Base-by-base conservation (phyloP, 2,329 filamentous ascomycete genomes). In the Pseudogymnoascus pannorum region DNA sequence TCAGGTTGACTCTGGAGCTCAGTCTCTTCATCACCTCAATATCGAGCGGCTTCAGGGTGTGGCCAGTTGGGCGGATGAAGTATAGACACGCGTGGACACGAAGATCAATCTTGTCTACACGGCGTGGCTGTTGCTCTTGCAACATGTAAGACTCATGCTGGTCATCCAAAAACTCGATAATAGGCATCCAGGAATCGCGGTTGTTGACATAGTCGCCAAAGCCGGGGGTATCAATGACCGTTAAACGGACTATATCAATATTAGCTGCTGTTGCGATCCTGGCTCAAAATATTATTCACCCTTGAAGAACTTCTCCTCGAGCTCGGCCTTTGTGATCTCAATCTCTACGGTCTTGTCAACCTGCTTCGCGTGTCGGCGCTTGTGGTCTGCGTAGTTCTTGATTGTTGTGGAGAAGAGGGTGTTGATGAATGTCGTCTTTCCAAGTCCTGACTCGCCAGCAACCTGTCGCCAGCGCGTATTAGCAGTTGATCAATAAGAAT, bases 271-370 rank as follows among this genome's bases (percentile, higher is more conserved):
- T 44, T 62, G 31, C 51, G 48, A 54, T 8, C 24, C 26, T 20
- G n/a, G 26, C 26, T 33, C 16, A 16, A 18, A 58, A 58, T 48
- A 59, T 16, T 26, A 18, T 73, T 62, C 81, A 97, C 93, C 93
- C 85, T 99, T 99, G 88, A 99, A 99, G 84, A 99, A 99, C 83
- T 99, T 99, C 88, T 99, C 94, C 81, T 99, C 94, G 66, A 99
- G 82, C 82, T 99, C 94, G 63, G 94, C 94, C 85, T 99, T 99
- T 77, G 94, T 99, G 75, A 99, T 99, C 79, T 99, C 94, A 71
- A 99, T 99, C 82, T 99, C 95, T 68, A 99, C 94, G 9, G 94
- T 99, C 86, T 97, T 97, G 82, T 99, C 94, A 70, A 97, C 86
- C 82, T 99, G 94, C 87, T 99, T 99, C 80, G 94, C 91, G 79